Base-by-base conservation (phyloP, 257 asterid genomes). In the Fraxinus anomala region DNA sequence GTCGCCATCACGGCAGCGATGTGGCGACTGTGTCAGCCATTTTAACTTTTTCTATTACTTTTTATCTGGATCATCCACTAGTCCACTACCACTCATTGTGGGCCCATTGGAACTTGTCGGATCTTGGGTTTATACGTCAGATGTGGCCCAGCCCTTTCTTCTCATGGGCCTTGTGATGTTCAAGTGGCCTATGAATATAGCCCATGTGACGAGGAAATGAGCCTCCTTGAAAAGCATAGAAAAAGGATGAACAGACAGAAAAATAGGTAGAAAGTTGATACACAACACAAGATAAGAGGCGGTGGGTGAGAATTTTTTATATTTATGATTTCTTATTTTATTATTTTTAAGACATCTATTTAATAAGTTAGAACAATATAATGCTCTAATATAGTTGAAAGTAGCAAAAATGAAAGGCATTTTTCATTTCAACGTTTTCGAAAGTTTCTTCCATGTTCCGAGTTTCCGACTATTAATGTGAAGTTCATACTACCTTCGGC, bases 1-100 rank as follows among this genome's bases (percentile, higher is more conserved):
- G 70, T 80, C 77, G 84, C 84, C 74, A 12, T 87, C 77, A 54
- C 73, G 26, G 79, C 77, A 8, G 87, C 87, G 31, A n/a, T 67
- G 13, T 76, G 80, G 80, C 84, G 39, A 70, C 69, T 71, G 70
- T 37, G 39, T 80, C 85, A 82, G 65, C 79, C 49, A 28, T 80
- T 80, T 71, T 84, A 66, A 82, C 61, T 47, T 56, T 5, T 54
- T 66, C 36, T 11, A 2, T 1, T 1, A 4, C 23, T 75, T 24
- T 37, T 4, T 59, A 59, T n/a, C 28, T 59, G 31, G 14, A n/a
- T 59, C 24, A 59, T 59, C 67, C 67, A 54, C 63, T 42, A 31
- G 23, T 59, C 67, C 67, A 8, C 42, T 37, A 14, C 31, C 31
- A 37, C 40, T 19, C 11, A 17, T 59, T 70, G 31, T 72, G 63